phyloP scores from a whole-genome alignment of 2,329 filamentous ascomycete species.

The Sarocladium strictum region DNA sequence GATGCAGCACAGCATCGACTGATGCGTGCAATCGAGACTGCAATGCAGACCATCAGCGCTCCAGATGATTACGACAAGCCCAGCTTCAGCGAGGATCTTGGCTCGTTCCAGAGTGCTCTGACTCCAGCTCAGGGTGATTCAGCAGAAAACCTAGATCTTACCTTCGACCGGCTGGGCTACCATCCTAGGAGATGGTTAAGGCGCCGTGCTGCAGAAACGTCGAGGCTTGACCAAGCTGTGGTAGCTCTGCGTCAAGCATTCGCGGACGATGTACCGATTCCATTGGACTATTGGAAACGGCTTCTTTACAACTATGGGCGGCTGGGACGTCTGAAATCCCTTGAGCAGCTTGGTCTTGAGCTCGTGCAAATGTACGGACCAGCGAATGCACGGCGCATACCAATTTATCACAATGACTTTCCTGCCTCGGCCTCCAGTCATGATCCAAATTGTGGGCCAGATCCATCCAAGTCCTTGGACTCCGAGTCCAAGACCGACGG shows the following conservation, averaged over 20 bases:
- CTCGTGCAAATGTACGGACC: constrained; percentile 33
- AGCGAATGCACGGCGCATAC: constrained; percentile 27
- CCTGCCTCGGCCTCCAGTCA: constrained; percentile 18
- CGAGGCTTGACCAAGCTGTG: neutral
- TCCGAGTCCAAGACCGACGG: neutral
- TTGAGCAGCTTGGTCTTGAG: constrained; percentile 37
- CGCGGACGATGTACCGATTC: constrained; percentile 25
- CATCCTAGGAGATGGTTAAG: constrained; percentile 17
- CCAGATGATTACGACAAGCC: constrained; percentile 1
- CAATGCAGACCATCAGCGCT: constrained; percentile 4
- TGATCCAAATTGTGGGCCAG: too few species aligned
- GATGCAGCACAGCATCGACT: constrained; percentile 13
- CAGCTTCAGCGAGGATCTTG: neutral
- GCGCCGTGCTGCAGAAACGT: constrained; percentile 13
- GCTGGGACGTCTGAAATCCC: constrained; percentile 35
- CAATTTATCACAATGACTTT: constrained; percentile 38
- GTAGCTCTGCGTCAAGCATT: neutral
- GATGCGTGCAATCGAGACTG: neutral
- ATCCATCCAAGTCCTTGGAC: too few species aligned
- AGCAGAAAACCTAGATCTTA: constrained; percentile 17
- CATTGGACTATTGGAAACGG: constrained; percentile 34
- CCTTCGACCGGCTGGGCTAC: constrained; percentile 22
- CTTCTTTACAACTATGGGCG: constrained; percentile 39
- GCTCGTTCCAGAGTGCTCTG: neutral
- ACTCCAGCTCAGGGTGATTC: constrained; percentile 20